Conservation (phyloP, 108 stramenopile species). For the Cyclotella sp. region DNA sequence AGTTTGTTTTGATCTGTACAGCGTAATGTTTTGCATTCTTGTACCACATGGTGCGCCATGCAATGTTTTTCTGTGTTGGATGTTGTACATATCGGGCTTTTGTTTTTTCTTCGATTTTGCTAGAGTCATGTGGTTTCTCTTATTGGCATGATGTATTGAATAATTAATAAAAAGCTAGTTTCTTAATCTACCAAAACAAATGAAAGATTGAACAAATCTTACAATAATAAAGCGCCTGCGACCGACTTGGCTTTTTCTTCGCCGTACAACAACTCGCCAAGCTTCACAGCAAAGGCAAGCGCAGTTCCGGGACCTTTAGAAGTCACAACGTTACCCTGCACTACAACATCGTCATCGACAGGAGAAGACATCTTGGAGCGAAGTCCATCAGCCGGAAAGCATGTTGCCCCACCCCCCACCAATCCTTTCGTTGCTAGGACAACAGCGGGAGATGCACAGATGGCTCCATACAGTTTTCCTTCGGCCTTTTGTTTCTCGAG, state of each 20-base stretch:
- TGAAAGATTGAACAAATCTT: neutral
- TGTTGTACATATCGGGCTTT: neutral
- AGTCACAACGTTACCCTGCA: conserved; percentile 72
- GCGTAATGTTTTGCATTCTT: neutral
- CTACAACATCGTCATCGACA: conserved; percentile 70
- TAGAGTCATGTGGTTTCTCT: neutral
- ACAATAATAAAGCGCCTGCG: conserved; percentile 39
- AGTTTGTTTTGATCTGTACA: neutral
- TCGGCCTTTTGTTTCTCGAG: conserved; percentile 74
- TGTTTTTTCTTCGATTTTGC: neutral
- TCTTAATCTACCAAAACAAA: too few species aligned
- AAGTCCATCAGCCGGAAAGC: conserved; percentile 88
- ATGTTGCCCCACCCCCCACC: conserved; percentile 80
- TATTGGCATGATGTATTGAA: neutral
- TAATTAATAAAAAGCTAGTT: too few species aligned
- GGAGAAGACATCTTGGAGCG: conserved; percentile 60
- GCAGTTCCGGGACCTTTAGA: conserved; percentile 85
- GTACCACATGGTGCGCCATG: neutral
- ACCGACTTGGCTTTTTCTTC: conserved; percentile 54
- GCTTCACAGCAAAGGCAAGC: conserved; percentile 69
- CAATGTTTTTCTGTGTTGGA: too few species aligned
- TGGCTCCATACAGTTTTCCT: conserved; percentile 74
- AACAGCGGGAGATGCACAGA: conserved; percentile 92
- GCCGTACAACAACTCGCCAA: conserved; percentile 60
- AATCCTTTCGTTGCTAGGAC: conserved; percentile 80